phyloP scores from a whole-genome alignment of 2,329 filamentous ascomycete genomes.

The Dactylellina cionopaga region DNA sequence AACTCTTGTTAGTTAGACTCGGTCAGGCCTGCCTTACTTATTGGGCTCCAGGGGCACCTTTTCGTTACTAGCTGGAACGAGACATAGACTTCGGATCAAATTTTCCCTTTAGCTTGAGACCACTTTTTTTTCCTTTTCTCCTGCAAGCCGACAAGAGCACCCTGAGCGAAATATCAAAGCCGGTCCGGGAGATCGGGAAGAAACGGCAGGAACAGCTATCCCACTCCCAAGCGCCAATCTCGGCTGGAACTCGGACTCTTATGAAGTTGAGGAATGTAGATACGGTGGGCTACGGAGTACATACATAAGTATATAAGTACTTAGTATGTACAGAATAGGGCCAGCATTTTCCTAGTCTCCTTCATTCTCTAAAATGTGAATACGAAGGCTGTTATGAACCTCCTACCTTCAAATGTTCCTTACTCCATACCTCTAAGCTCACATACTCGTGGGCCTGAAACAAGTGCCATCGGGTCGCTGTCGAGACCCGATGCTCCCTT shows the following conservation, averaged over 20 bases:
- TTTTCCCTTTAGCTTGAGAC: conserved; percentile 41
- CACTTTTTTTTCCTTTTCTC: conserved; percentile 7
- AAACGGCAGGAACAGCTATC: conserved; percentile 33
- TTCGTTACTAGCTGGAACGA: conserved; percentile 39
- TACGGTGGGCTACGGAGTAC: no score
- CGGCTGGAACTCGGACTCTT: conserved; percentile 12
- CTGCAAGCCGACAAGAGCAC: conserved; percentile 18
- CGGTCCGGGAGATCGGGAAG: conserved; percentile 47
- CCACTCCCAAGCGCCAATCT: conserved; percentile 13
- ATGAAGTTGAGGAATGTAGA: no score
- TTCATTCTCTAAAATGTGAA: no score
- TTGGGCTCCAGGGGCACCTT: conserved; percentile 13
- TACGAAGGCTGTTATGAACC: no score
- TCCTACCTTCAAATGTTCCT: no score
- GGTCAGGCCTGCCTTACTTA: no score
- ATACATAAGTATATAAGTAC: no score
- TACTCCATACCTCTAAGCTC: no score
- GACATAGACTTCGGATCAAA: conserved; percentile 53
- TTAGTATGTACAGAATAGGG: no score
- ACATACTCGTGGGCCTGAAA: no score
- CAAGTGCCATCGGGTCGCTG: no score
- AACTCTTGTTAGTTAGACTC: conserved; percentile 16
- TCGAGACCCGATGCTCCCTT: background rate
- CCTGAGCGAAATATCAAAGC: conserved; percentile 50
- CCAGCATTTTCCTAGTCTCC: no score